Evolutionary conservation across 2,329 filamentous ascomycete species (phyloP), one percentile per base, ranked within the genome.

Genomic region (Diplocarpon rosae): DNA sequence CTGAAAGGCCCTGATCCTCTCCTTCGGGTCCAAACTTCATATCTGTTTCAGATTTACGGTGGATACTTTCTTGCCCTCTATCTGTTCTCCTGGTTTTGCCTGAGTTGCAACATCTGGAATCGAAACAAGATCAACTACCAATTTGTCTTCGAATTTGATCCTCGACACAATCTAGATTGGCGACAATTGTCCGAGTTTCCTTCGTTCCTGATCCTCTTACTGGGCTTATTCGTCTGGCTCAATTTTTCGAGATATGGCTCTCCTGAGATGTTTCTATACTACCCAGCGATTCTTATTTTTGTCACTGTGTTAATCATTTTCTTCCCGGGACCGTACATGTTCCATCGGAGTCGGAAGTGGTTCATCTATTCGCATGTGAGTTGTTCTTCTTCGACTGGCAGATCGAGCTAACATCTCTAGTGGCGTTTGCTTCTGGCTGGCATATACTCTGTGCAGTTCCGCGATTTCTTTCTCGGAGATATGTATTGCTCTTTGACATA

Each of bases 401-500:
- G n/a, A 9, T 10, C 45, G 28, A 47, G 33, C 63, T 70, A 50
- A 69, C 44, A 7, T 3, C 11, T 32, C 8, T 51, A 92, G 83
- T 93, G 85, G 76, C 85, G 92, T 49, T 70, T 96, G 14, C 67
- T 93, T 42, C 73, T 90, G 39, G 86, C 90, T 12, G 89, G 89
- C 3, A 62, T 94, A 15, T 95, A 93, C 58, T 87, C 87, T 1
- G 92, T 98, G 39, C 90, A 96, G 62, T 98, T 96, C 62, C 78
- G 89, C 46, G 92, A 98, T 64, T 96, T 98, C 66, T 96, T 95
- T 64, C 73, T 96, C 0, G 92, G 92, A 42, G 92, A 98, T 62
- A 95, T 96, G 72, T 95, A 94, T 64, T 96, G 90, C 65, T 96
- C 92, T 2, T 71, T 94, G 45, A 94, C 89, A 5, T 98, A 98